Evolutionary conservation across 495 filamentous ascomycete species (phyloP), one percentile per base, ranked within the genome.

Genomic region (Parathielavia hyrcaniae): DNA sequence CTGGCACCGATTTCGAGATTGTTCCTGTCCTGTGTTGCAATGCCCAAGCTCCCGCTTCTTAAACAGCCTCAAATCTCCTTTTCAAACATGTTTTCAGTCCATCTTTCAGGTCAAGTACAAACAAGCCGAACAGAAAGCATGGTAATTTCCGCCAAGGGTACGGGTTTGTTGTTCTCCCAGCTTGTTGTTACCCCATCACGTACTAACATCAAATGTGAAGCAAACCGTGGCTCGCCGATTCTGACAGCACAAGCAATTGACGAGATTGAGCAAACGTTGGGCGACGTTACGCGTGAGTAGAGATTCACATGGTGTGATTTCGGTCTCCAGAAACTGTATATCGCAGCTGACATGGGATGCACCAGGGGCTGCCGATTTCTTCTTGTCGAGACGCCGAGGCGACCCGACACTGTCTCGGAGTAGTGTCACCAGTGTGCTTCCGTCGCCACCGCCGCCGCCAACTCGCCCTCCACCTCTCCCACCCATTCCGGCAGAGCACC

Each of bases 261-360:
- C 11, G 53, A 64, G 40, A 61, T 61, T 16, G 62, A 61, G 54
- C 45, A 36, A 17, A 22, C 22, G 2, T 34, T 64, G 2, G 62
- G 62, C 2, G 62, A 64, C 26, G 45, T 64, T 38, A 48, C 50
- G 13, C 44, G 62, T 64, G 36, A 49, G 62, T 61, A 7, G 6
- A 19, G n/a, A 50, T 14, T 5, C 16, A n/a, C n/a, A 6, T 35
- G 10, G n/a, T 16, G 13, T 10, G 35, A 9, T 8, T 9, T 1
- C 6, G 26, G 16, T 38, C n/a, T 7, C n/a, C 6, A 16, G 22
- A 35, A n/a, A n/a, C 38, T 57, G 54, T n/a, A n/a, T n/a, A n/a
- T n/a, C n/a, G n/a, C n/a, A n/a, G 50, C 54, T 17, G 20, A 52
- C 6, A 30, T 6, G 3, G 26, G 26, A 34, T 0, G 12, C 45